These are phyloP conservation scores for Plasmodium coatneyi DNA, from an alignment of 169 alveolate genomes.

Conservation along the genomic window DNA sequence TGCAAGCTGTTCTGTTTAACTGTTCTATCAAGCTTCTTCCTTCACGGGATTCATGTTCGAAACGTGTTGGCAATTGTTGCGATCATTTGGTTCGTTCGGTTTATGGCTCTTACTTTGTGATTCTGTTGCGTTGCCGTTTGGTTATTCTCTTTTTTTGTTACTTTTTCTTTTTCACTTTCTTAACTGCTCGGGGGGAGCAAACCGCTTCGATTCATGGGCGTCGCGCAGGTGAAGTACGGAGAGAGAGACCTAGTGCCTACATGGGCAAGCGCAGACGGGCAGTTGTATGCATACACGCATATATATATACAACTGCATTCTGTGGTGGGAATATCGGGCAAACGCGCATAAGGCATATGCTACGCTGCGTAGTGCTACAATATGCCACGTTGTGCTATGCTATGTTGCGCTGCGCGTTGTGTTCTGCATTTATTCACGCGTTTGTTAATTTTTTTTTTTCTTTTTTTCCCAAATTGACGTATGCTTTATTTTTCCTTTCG, in stretches of 20 bases:
- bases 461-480: not conserved
- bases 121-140: not conserved
- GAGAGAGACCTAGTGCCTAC: not conserved
- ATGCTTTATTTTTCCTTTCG: not conserved
- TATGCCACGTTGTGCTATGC: not conserved
- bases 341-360: not conserved
- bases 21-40: not conserved
- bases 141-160: not conserved
- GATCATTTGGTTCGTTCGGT: not conserved
- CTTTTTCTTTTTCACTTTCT: not conserved
- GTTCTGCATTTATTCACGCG: not conserved
- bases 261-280: not conserved
- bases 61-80: not conserved
- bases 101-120: not conserved
- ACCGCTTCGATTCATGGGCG: not conserved
- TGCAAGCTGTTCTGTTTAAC: not conserved
- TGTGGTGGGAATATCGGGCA: not conserved
- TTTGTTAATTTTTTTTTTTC: not conserved
- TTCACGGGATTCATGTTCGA: not conserved
- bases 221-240: not conserved
- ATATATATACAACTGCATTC: not conserved
- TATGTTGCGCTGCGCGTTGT: not conserved
- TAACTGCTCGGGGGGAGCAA: not conserved
- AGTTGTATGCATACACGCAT: not conserved
- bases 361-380: not conserved